Evolutionary conservation across 1,139 yeast genomes (phyloP).

Genomic region (Lodderomyces elongisporus): DNA sequence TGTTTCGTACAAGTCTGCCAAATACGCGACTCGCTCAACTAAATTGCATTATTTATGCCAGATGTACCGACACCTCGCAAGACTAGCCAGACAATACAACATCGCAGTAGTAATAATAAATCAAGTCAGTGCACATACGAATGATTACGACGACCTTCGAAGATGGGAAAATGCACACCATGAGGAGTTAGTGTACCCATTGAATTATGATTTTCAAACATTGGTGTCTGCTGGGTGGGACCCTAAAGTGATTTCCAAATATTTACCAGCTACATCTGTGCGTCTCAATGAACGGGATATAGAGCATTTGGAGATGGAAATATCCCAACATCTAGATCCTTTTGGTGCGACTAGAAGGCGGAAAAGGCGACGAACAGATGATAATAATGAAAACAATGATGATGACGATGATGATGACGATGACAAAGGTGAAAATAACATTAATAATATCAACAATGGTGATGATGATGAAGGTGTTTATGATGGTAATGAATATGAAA

Average conservation of each 20-base stretch:
- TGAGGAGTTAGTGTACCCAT: conserved; percentile 21
- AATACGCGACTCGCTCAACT: conserved; percentile 26
- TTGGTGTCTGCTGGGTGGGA: conserved; percentile 82
- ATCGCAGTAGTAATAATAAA: conserved; percentile 71
- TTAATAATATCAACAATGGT: not conserved
- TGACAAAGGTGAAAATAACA: not conserved
- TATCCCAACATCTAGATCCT: conserved; percentile 11
- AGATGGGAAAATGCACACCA: conserved; percentile 12
- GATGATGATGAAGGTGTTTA: not conserved
- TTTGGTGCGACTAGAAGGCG: conserved; percentile 2
- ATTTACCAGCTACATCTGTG: conserved; percentile 6
- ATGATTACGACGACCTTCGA: conserved; percentile 13
- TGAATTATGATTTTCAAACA: conserved; percentile 61
- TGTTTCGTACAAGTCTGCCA: conserved; percentile 22
- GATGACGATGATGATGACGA: no score
- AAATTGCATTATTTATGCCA: conserved; percentile 41
- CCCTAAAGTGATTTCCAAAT: conserved; percentile 8
- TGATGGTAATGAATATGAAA: not conserved
- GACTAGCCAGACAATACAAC: conserved; percentile 43
- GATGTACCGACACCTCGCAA: conserved; percentile 46
- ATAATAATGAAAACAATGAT: not conserved
- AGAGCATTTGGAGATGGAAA: conserved; percentile 11
- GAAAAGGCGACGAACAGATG: not conserved
- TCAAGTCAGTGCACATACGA: conserved; percentile 64
- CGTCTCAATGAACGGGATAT: conserved; percentile 10